phyloP scores from a whole-genome alignment of 768 basidiomycete species.

The Lactifluus piperatus region DNA sequence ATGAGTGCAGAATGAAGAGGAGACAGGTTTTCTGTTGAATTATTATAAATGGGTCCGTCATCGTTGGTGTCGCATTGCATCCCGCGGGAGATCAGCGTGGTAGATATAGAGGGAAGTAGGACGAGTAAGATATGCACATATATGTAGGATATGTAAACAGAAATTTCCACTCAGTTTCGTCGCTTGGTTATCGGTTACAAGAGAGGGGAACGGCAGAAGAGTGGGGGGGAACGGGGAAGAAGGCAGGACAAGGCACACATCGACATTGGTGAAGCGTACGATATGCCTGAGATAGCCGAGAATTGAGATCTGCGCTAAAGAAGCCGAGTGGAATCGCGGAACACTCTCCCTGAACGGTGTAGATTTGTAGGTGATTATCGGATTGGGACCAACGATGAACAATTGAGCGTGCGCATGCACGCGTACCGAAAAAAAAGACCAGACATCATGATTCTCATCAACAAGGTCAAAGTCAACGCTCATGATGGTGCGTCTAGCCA shows the following conservation, averaged over 20 bases:
- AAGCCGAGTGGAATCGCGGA: constrained; percentile 93
- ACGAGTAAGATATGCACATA: too few species aligned
- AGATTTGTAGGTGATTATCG: neutral
- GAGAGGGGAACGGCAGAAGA: too few species aligned
- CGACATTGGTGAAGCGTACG: constrained; percentile 90
- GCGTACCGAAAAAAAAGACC: neutral
- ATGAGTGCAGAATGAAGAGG: constrained; percentile 82
- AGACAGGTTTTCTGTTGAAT: constrained; percentile 79
- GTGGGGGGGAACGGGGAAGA: neutral
- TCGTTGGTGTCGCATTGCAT: neutral
- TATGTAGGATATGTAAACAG: too few species aligned
- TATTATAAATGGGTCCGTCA: neutral
- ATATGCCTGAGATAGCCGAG: constrained; percentile 92
- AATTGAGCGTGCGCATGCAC: neutral
- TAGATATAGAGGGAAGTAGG: too few species aligned
- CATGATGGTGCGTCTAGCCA: constrained; percentile 37
- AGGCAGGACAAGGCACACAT: constrained; percentile 43
- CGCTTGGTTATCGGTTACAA: neutral
- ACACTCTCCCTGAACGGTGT: constrained; percentile 57
- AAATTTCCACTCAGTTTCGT: neutral
- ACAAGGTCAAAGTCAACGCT: constrained; percentile 39
- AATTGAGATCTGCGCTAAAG: constrained; percentile 79
- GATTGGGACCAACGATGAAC: neutral
- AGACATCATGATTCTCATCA: constrained; percentile 35
- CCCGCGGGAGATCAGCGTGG: neutral